These are phyloP conservation scores for Simmondsia chinensis DNA, from an alignment of 148 eudicot species.

Conservation along the genomic window DNA sequence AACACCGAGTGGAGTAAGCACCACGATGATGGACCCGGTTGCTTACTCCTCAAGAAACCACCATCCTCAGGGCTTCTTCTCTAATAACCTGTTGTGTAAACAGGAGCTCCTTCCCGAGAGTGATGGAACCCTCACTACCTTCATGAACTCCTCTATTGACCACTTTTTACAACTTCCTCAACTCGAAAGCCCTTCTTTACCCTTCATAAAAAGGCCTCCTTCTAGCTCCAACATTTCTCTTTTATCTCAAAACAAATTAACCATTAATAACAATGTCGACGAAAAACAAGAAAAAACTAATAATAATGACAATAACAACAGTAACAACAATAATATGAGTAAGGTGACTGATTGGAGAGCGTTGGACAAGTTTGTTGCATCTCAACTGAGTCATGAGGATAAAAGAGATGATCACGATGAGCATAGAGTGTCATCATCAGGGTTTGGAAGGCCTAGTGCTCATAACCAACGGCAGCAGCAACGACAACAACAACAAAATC, in stretches of 20 bases:
- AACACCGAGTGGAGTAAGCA: too few species aligned
- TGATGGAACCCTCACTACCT: too few species aligned
- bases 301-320: not conserved
- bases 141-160: too few species aligned
- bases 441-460: too few species aligned
- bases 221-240: not conserved
- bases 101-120: too few species aligned
- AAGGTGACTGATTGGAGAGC: slow-evolving; percentile 1
- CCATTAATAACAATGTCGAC: not conserved
- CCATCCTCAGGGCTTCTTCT: too few species aligned
- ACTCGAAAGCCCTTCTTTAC: slow-evolving; percentile 1
- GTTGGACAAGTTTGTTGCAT: slow-evolving; percentile 6
- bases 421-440: too few species aligned
- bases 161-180: slow-evolving; percentile 5
- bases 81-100: too few species aligned
- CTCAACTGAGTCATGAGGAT: slow-evolving; percentile 1
- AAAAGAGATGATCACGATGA: not conserved
- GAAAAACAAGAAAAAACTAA: not conserved
- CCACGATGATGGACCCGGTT: too few species aligned
- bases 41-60: not conserved
- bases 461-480: too few species aligned
- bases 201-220: too few species aligned
- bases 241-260: not conserved
- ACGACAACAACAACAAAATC: too few species aligned
- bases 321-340: not conserved